A percentile compares a stretch with the other conserved stretches of the same genome.
These are phyloP conservation scores for Albophoma yamanashiensis DNA, from an alignment of 2,329 filamentous ascomycete genomes.

Conservation along the genomic window DNA sequence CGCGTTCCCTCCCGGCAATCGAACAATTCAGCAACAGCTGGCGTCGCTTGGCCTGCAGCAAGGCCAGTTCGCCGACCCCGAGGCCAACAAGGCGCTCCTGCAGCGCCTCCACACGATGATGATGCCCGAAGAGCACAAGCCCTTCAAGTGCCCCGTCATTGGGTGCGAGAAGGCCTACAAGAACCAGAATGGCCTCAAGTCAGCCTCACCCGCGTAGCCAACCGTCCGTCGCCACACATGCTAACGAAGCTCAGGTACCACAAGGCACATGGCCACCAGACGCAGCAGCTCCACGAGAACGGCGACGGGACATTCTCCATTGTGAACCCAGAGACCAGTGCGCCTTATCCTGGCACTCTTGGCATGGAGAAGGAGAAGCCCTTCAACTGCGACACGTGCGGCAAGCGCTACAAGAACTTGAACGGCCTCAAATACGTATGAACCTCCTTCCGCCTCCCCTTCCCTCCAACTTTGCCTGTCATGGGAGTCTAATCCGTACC, in stretches of 20 bases:
- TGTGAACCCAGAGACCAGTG: slow-evolving; percentile 88
- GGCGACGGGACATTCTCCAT: slow-evolving; percentile 96
- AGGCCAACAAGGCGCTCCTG: slow-evolving; percentile 51
- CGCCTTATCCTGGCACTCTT: slow-evolving; percentile 87
- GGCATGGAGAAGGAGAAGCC: slow-evolving; percentile 99
- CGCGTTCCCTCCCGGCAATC: slow-evolving; percentile 53
- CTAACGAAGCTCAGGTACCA: slow-evolving; percentile 41
- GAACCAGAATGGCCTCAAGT: slow-evolving; percentile 98
- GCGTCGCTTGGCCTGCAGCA: slow-evolving; percentile 66
- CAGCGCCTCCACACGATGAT: slow-evolving; percentile 50
- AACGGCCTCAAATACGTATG: slow-evolving; percentile 93
- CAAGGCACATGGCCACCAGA: slow-evolving; percentile 85
- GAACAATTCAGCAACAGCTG: slow-evolving; percentile 55
- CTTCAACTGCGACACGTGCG: slow-evolving; percentile 92
- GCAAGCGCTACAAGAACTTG: slow-evolving; percentile 97
- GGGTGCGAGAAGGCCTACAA: slow-evolving; percentile 99
- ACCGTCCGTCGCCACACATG: neutral
- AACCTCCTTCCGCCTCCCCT: too few relatives aligned
- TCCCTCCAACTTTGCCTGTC: neutral
- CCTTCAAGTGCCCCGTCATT: slow-evolving; percentile 95
- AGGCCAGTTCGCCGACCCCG: slow-evolving; percentile 67
- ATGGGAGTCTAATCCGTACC: slow-evolving; percentile 3
- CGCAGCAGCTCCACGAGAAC: slow-evolving; percentile 93
- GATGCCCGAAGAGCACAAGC: slow-evolving; percentile 85
- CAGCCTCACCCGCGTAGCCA: slow-evolving; percentile 24